Evolutionary conservation across 2,329 filamentous ascomycete species (phyloP).

Genomic region (Sclerotiophoma versabilis): DNA sequence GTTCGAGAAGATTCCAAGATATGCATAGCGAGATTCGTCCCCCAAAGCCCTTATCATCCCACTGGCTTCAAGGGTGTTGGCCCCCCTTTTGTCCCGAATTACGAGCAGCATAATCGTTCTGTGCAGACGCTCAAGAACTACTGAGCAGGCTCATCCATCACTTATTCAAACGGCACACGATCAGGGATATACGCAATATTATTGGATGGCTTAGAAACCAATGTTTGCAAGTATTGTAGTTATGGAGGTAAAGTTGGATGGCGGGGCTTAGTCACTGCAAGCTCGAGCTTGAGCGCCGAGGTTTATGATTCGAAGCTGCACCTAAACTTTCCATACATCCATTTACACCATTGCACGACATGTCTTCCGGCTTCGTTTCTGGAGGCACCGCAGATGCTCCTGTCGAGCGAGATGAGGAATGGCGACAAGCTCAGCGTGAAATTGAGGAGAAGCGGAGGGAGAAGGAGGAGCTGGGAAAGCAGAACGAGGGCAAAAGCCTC

Average conservation of each 20-base stretch:
- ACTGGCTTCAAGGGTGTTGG: too few relatives aligned
- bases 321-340: not conserved
- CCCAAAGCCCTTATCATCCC: too few relatives aligned
- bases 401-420: conserved; percentile 60
- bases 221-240: too few relatives aligned
- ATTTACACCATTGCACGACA: conserved; percentile 11
- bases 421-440: conserved; percentile 70
- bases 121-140: too few relatives aligned
- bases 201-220: too few relatives aligned
- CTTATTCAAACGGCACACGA: too few relatives aligned
- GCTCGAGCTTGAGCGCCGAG: conserved; percentile 7
- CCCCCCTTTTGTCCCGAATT: too few relatives aligned
- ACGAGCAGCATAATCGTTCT: too few relatives aligned
- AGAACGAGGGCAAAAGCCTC: conserved; percentile 66
- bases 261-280: conserved; percentile 11
- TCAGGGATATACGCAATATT: too few relatives aligned
- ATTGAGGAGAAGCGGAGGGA: conserved; percentile 67
- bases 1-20: not conserved
- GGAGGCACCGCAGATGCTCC: conserved; percentile 57
- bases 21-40: too few relatives aligned
- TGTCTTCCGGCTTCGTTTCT: conserved; percentile 61
- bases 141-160: too few relatives aligned
- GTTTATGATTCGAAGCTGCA: not conserved
- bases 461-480: conserved; percentile 60
- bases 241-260: not conserved